A percentile compares a stretch with the other conserved stretches of the same genome.
Evolutionary conservation across 352 stramenopile species (phyloP).

Genomic region (Pythium periplocum): DNA sequence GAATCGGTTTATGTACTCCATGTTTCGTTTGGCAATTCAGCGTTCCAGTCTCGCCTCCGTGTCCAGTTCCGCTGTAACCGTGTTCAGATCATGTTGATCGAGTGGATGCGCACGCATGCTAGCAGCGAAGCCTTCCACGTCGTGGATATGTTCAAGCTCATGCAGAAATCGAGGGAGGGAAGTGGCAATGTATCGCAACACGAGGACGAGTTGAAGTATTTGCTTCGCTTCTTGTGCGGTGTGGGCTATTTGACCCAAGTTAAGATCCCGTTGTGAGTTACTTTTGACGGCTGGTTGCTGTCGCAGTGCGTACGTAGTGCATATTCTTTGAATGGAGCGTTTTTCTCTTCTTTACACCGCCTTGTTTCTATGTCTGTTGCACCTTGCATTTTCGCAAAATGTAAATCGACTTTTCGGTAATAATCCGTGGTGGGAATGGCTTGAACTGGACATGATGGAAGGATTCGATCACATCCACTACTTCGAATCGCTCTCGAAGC

Average conservation of each 20-base stretch:
- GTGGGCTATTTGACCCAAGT: conserved; percentile 39
- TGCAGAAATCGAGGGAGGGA: conserved; percentile 6
- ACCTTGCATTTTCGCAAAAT: conserved; percentile 43
- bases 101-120: conserved; percentile 40
- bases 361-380: neutral
- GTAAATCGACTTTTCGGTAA: conserved; percentile 45
- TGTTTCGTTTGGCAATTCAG: conserved; percentile 24
- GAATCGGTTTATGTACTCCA: conserved; percentile 32
- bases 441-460: conserved; percentile 39
- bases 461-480: conserved; percentile 37
- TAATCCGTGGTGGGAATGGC: conserved; percentile 31
- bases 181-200: conserved; percentile 2
- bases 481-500: conserved; percentile 37
- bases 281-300: too few species aligned
- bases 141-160: conserved; percentile 20
- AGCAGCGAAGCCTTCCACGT: conserved; percentile 21
- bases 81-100: conserved; percentile 37
- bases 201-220: conserved; percentile 23
- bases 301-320: neutral
- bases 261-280: conserved; percentile 16
- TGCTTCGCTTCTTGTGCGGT: conserved; percentile 48
- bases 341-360: neutral
- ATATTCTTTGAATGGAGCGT: neutral
- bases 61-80: conserved; percentile 47
- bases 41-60: conserved; percentile 25